These are phyloP conservation scores for Aureobasidium sp. DNA, from an alignment of 2,329 filamentous ascomycete species.

Conservation along the genomic window DNA sequence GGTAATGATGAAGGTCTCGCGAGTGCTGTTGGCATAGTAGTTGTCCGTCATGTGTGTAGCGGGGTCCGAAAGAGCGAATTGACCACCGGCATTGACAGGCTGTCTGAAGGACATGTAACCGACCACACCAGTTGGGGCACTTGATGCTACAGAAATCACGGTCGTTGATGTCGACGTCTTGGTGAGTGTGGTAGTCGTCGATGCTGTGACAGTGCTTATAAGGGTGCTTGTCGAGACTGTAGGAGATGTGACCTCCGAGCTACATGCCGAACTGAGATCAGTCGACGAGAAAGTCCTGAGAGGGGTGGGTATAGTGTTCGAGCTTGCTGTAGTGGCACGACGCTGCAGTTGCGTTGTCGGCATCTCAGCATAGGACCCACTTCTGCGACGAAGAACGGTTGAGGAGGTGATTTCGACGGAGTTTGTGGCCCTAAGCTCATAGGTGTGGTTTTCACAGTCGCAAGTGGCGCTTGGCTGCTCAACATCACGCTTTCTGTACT, in stretches of 20 bases:
- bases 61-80: slow-evolving; percentile 9
- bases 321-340: neutral
- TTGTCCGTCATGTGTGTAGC: slow-evolving; percentile 14
- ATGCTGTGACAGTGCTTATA: slow-evolving; percentile 13
- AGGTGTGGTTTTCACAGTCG: slow-evolving; percentile 1
- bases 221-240: neutral
- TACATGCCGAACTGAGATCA: slow-evolving; percentile 10
- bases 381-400: slow-evolving; percentile 12
- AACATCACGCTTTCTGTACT: slow-evolving; percentile 12
- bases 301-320: slow-evolving; percentile 9
- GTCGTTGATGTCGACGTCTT: slow-evolving; percentile 8
- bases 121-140: slow-evolving; percentile 11
- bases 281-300: slow-evolving; percentile 7
- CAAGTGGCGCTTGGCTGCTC: slow-evolving; percentile 1
- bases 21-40: slow-evolving; percentile 7
- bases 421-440: neutral
- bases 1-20: slow-evolving; percentile 12
- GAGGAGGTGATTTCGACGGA: neutral
- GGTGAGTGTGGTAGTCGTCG: slow-evolving; percentile 16
- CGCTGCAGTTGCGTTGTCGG: slow-evolving; percentile 9
- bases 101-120: slow-evolving; percentile 10
- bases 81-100: slow-evolving; percentile 3
- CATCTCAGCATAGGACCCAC: neutral
- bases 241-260: slow-evolving; percentile 9
- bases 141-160: slow-evolving; percentile 6